Percentiles rank a stretch among this genome's conserved stretches.
phyloP scores from a whole-genome alignment of 306 rosid genomes.

The Cicer judaicum region DNA sequence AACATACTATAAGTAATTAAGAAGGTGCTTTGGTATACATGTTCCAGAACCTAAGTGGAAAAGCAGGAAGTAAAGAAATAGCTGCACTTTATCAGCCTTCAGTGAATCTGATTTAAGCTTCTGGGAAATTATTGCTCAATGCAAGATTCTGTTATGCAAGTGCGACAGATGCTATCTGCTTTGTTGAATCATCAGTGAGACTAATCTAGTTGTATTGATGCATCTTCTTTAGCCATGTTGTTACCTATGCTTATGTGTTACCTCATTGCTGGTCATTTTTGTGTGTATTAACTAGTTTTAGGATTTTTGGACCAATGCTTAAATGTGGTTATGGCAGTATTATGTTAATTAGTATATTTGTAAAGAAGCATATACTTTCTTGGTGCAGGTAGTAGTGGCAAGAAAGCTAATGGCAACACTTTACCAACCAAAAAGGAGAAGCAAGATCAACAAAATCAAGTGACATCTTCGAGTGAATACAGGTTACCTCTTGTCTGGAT shows the following conservation, averaged over 20 bases:
- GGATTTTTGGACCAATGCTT: conserved; percentile 16
- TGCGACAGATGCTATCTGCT: not conserved
- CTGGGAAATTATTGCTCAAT: conserved; percentile 15
- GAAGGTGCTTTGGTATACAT: not conserved
- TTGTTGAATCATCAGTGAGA: conserved; percentile 16
- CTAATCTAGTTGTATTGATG: conserved; percentile 4
- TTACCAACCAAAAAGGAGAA: conserved; percentile 38
- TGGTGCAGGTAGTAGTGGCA: conserved; percentile 59
- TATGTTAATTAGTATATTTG: conserved; percentile 27
- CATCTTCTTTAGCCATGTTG: not conserved
- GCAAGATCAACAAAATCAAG: conserved; percentile 39
- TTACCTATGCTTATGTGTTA: not conserved
- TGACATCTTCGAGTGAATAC: conserved; percentile 52
- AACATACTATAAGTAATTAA: not conserved
- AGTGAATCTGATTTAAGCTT: conserved; percentile 7
- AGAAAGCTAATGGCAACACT: conserved; percentile 50
- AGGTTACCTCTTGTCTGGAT: conserved; percentile 93
- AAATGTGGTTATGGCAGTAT: not conserved
- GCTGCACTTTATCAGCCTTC: not conserved
- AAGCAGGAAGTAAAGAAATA: conserved; percentile 20
- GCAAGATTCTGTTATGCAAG: not conserved
- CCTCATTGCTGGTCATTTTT: conserved; percentile 25
- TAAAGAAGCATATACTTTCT: conserved; percentile 36
- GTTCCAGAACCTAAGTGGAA: conserved; percentile 1
- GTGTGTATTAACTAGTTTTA: conserved; percentile 14